Evolutionary conservation across 495 filamentous ascomycete genomes (phyloP).

Genomic region (Penicillium verhagenii): DNA sequence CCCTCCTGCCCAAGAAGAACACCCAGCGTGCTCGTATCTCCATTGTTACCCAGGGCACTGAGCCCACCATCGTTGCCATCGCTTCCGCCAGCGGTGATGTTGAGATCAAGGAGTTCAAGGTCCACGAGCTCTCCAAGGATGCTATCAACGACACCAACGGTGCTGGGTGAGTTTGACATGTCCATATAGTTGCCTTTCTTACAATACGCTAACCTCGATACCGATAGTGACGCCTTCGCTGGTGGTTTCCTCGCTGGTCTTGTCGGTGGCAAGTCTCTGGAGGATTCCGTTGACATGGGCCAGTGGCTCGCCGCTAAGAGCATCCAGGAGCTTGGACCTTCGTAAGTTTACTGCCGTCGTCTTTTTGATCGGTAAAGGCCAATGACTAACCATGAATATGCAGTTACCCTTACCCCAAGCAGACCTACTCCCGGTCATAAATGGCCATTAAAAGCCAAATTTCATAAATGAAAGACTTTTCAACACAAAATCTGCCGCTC

Average conservation of each 20-base stretch:
- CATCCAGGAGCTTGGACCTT: constrained; percentile 92
- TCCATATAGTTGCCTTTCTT: background rate
- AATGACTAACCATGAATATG: constrained; percentile 8
- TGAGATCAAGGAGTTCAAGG: constrained; percentile 71
- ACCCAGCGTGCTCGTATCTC: constrained; percentile 71
- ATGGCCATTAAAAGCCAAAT: constrained; percentile 8
- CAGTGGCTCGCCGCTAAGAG: constrained; percentile 92
- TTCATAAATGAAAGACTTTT: constrained; percentile 23
- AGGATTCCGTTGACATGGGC: constrained; percentile 77
- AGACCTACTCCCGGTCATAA: constrained; percentile 60
- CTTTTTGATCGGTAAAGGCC: constrained; percentile 3
- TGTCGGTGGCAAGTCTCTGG: constrained; percentile 76
- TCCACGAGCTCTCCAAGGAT: constrained; percentile 68
- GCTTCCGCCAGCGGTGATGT: constrained; percentile 58
- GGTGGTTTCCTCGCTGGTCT: constrained; percentile 90
- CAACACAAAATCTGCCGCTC: constrained; percentile 10
- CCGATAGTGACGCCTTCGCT: constrained; percentile 84
- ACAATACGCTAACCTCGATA: constrained; percentile 12
- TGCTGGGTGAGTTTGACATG: constrained; percentile 61
- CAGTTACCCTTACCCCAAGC: constrained; percentile 82
- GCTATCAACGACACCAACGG: constrained; percentile 94
- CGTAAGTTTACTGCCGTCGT: constrained; percentile 57
- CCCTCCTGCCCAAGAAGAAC: constrained; percentile 89
- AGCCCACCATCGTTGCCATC: constrained; percentile 78
- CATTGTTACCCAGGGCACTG: constrained; percentile 91